Conservation (phyloP, 1,284 basidiomycete genomes). For the Apiotrichum gamsii region DNA sequence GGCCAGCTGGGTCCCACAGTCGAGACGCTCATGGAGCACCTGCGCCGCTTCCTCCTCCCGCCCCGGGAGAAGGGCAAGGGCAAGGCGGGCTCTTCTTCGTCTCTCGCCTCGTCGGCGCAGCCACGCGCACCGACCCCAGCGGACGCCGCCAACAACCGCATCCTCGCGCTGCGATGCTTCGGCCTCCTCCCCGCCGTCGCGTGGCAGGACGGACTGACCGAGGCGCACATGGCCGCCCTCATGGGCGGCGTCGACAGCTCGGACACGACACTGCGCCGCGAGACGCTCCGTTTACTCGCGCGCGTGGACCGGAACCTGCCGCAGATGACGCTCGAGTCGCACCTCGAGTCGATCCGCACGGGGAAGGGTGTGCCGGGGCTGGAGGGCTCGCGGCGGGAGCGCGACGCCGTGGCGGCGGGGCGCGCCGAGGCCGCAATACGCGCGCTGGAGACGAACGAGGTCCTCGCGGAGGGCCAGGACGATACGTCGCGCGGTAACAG, state of each 20-base stretch:
- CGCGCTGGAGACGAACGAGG: slow-evolving; percentile 28
- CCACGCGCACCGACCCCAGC: neutral
- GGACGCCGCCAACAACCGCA: slow-evolving; percentile 28
- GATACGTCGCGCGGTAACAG: neutral
- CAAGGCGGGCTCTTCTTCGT: neutral
- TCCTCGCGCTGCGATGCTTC: slow-evolving; percentile 35
- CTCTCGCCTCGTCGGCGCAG: slow-evolving; percentile 1
- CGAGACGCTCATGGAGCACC: slow-evolving; percentile 1
- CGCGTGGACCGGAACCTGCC: slow-evolving; percentile 17
- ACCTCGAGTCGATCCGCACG: slow-evolving; percentile 4
- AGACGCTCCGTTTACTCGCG: slow-evolving; percentile 33
- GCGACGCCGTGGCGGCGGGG: neutral
- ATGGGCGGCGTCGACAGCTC: slow-evolving; percentile 38
- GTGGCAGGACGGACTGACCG: slow-evolving; percentile 31
- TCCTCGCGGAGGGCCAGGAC: slow-evolving; percentile 3
- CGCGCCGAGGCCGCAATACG: slow-evolving; percentile 23
- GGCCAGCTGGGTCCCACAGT: neutral
- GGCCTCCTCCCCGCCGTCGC: slow-evolving; percentile 15
- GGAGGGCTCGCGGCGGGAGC: neutral
- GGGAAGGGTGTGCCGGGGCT: slow-evolving; percentile 4
- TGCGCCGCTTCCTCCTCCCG: slow-evolving; percentile 9
- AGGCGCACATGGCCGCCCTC: slow-evolving; percentile 33
- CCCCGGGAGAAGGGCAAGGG: slow-evolving; percentile 8
- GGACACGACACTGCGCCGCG: slow-evolving; percentile 31
- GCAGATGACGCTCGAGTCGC: slow-evolving; percentile 4